Percentiles rank a stretch among this genome's conserved stretches.
Conservation (phyloP, 1,284 basidiomycete species). For the Ceratobasidium theobromae region DNA sequence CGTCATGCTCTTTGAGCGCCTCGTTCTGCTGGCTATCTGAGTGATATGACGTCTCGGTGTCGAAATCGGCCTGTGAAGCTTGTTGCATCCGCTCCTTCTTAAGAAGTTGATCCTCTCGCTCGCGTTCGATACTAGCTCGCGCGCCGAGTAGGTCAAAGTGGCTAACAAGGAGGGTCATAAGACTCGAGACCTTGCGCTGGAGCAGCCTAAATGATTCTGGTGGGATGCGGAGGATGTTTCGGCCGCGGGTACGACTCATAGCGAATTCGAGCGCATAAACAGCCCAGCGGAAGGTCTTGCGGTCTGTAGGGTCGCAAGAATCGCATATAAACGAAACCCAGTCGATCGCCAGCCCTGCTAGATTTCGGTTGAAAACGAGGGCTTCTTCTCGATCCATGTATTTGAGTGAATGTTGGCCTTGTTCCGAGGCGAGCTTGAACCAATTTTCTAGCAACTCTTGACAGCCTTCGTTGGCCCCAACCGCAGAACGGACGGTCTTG, state of each 20-base stretch:
- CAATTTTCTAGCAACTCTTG: constrained; percentile 94
- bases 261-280: constrained; percentile 96
- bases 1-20: constrained; percentile 18
- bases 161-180: constrained; percentile 93
- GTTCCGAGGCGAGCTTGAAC: constrained; percentile 95
- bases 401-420: constrained; percentile 84
- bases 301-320: constrained; percentile 94
- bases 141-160: constrained; percentile 99
- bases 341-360: constrained; percentile 87
- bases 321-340: constrained; percentile 99
- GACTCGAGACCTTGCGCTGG: constrained; percentile 89
- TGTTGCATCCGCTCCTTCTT: constrained; percentile 72
- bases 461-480: constrained; percentile 63
- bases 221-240: constrained; percentile 87
- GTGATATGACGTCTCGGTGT: constrained; percentile 1
- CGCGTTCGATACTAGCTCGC: constrained; percentile 83
- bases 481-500: constrained; percentile 72
- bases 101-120: constrained; percentile 54
- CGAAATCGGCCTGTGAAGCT: constrained; percentile 27
- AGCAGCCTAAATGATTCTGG: constrained; percentile 88
- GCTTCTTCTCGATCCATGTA: constrained; percentile 78
- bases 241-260: constrained; percentile 83
- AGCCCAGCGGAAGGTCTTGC: constrained; percentile 98
- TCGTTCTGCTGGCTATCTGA: constrained; percentile 8
- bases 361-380: constrained; percentile 75